A percentile compares a stretch with the other conserved stretches of the same genome.
Conservation (phyloP, 805 yeast genomes). For the Yarrowia sp. region DNA sequence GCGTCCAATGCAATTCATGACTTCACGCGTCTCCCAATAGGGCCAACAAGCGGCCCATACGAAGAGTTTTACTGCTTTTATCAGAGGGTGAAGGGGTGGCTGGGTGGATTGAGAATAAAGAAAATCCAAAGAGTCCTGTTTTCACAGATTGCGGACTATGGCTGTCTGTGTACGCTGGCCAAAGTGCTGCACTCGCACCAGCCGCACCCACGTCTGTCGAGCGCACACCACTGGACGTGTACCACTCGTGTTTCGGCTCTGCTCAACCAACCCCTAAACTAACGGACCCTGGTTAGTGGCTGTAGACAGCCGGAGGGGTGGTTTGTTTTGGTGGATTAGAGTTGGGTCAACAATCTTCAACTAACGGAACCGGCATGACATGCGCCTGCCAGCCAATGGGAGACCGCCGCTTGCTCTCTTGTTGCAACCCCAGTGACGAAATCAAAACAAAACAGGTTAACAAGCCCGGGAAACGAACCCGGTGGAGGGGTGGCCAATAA, state of each 20-base stretch:
- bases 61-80: conserved; percentile 8
- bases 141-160: too few relatives aligned
- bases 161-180: too few relatives aligned
- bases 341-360: conserved; percentile 29
- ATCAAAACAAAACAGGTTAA: conserved; percentile 15
- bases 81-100: neutral
- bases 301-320: conserved; percentile 1
- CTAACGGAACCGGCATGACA: conserved; percentile 18
- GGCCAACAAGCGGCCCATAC: conserved; percentile 10
- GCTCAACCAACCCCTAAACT: conserved; percentile 8
- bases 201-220: too few relatives aligned
- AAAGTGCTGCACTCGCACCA: too few relatives aligned
- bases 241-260: too few relatives aligned
- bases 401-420: neutral
- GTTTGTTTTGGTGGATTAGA: neutral
- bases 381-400: conserved; percentile 14
- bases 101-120: too few relatives aligned
- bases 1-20: neutral
- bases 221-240: too few relatives aligned
- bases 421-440: conserved; percentile 11
- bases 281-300: conserved; percentile 1
- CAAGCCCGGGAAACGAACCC: conserved; percentile 1
- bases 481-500: neutral
- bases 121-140: too few relatives aligned
- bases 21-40: conserved; percentile 22